Evolutionary conservation across 306 rosid genomes (phyloP).

Genomic region (Albizia julibrissin): DNA sequence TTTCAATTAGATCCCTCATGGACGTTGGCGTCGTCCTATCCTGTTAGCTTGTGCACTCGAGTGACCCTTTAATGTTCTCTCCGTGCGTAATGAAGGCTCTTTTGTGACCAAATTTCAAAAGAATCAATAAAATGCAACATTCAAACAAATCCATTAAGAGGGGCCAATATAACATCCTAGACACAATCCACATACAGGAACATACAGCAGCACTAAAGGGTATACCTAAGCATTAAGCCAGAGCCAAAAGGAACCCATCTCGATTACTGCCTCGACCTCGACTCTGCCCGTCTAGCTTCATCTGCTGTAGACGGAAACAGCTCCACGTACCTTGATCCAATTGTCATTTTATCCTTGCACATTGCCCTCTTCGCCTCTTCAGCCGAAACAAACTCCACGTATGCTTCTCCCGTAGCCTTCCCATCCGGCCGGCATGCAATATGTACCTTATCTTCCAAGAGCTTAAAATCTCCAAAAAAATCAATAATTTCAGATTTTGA

Average conservation of each 20-base stretch:
- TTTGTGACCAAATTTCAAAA: neutral
- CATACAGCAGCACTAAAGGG: conserved; percentile 24
- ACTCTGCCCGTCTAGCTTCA: conserved; percentile 95
- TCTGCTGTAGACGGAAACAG: conserved; percentile 96
- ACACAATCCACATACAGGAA: conserved; percentile 33
- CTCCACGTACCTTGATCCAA: conserved; percentile 98
- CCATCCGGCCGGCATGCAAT: conserved; percentile 97
- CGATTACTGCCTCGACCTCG: conserved; percentile 89
- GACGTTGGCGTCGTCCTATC: too few species aligned
- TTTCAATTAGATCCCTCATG: neutral
- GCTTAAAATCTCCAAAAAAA: conserved; percentile 75
- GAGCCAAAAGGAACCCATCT: conserved; percentile 21
- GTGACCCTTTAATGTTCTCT: neutral
- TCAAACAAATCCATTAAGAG: conserved; percentile 38
- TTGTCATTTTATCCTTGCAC: conserved; percentile 96
- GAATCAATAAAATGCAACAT: conserved; percentile 29
- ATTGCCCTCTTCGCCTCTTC: conserved; percentile 95
- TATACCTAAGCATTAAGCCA: conserved; percentile 33
- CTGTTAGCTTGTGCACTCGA: neutral
- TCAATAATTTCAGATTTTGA: conserved; percentile 72
- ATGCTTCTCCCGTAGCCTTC: conserved; percentile 98
- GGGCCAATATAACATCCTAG: conserved; percentile 33
- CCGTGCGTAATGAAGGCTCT: neutral
- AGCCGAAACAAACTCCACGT: conserved; percentile 80
- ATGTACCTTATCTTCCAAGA: conserved; percentile 75